Conservation (phyloP, 1,284 basidiomycete genomes). For the Cutaneotrichosporon sp. region DNA sequence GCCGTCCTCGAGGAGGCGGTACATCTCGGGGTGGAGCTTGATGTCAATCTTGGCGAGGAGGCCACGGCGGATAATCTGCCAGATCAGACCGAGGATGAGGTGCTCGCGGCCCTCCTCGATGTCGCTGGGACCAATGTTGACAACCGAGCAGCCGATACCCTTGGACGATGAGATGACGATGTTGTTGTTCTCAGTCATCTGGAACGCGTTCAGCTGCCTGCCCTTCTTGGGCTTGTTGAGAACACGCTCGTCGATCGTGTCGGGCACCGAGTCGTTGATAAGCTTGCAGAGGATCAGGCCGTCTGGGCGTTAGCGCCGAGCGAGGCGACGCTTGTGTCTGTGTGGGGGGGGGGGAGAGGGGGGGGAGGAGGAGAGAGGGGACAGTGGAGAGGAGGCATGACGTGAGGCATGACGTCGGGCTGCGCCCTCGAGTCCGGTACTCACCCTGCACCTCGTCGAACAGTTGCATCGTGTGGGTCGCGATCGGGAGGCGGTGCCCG, state of each 20-base stretch:
- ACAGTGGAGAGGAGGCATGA: neutral
- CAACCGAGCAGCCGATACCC: conserved; percentile 96
- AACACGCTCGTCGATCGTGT: conserved; percentile 98
- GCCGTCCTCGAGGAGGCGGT: conserved; percentile 90
- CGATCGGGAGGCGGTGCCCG: conserved; percentile 80
- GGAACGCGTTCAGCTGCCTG: conserved; percentile 82
- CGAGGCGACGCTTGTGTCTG: neutral
- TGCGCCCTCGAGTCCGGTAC: conserved; percentile 16
- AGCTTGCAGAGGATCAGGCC: conserved; percentile 96
- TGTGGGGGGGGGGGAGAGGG: no score
- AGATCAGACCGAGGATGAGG: conserved; percentile 96
- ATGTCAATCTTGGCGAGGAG: conserved; percentile 93
- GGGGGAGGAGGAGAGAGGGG: no score
- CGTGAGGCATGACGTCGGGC: neutral
- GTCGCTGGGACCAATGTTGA: conserved; percentile 95
- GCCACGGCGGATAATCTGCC: conserved; percentile 96
- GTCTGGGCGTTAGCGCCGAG: conserved; percentile 57
- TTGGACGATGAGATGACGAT: conserved; percentile 98
- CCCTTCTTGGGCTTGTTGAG: conserved; percentile 77
- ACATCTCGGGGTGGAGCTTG: conserved; percentile 96
- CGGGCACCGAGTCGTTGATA: conserved; percentile 98
- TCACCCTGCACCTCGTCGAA: conserved; percentile 86
- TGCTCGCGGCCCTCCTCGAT: conserved; percentile 92
- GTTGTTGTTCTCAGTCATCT: conserved; percentile 99
- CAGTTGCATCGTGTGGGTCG: conserved; percentile 97